Percentiles rank a stretch among this genome's conserved stretches.
Evolutionary conservation across 257 asterid genomes (phyloP).

Genomic region (Przewalskia tangutica): DNA sequence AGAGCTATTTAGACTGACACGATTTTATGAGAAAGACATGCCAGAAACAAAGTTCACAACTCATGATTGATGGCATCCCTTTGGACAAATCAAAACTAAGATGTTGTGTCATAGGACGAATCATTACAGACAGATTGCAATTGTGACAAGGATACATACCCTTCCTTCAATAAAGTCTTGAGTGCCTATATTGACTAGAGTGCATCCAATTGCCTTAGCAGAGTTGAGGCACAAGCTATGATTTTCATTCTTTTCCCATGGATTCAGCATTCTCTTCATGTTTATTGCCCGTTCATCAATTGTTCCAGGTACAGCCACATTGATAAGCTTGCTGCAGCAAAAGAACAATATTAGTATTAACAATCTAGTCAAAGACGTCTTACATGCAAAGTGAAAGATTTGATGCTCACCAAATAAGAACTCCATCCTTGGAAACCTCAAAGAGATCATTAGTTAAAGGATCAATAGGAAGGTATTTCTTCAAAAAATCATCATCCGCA

Average conservation of each 20-base stretch:
- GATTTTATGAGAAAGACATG: neutral
- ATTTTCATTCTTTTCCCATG: constrained; percentile 99
- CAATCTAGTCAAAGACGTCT: neutral
- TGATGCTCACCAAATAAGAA: constrained; percentile 75
- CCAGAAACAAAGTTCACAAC: neutral
- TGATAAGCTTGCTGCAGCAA: constrained; percentile 80
- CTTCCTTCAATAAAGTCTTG: constrained; percentile 96
- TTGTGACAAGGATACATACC: constrained; percentile 36
- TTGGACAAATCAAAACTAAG: neutral
- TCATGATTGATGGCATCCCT: neutral
- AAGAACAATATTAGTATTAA: neutral
- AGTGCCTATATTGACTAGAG: constrained; percentile 93
- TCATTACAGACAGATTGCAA: neutral
- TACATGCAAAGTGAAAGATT: neutral
- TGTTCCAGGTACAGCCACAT: constrained; percentile 96
- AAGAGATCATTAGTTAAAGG: constrained; percentile 84
- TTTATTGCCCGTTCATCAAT: constrained; percentile 96
- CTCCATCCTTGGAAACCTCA: constrained; percentile 94
- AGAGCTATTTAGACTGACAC: neutral
- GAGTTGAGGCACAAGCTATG: constrained; percentile 97
- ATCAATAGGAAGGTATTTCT: constrained; percentile 72
- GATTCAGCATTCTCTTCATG: constrained; percentile 80
- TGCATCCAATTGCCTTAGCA: constrained; percentile 97
- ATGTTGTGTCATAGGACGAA: neutral
- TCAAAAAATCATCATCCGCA: constrained; percentile 64